phyloP scores from a whole-genome alignment of 805 yeast genomes.

The Metschnikowia lochheadii region DNA sequence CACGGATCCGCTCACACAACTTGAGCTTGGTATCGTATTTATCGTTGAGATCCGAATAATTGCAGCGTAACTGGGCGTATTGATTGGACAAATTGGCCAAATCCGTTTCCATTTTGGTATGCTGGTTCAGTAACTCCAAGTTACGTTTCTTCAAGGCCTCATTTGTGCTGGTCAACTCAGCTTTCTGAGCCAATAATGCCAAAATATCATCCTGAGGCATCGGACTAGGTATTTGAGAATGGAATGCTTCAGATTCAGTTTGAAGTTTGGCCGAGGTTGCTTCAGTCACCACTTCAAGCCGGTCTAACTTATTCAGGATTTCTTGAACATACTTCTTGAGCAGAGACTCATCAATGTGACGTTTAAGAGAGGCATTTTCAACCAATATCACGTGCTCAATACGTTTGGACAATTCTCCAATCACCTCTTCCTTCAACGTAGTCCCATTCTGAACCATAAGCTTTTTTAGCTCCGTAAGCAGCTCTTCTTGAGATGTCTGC shows the following conservation, averaged over 20 bases:
- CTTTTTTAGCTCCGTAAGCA: not conserved
- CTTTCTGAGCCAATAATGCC: not conserved
- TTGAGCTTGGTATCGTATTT: conserved; percentile 23
- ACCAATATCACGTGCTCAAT: not conserved
- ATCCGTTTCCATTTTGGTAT: conserved; percentile 34
- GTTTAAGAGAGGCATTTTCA: not conserved
- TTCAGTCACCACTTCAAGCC: not conserved
- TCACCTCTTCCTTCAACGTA: not conserved
- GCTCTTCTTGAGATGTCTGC: not conserved
- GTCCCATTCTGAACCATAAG: not conserved
- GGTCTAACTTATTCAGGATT: not conserved
- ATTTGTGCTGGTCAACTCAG: not conserved
- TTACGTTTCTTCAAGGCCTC: conserved; percentile 1
- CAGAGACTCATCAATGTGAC: not conserved
- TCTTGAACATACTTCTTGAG: not conserved
- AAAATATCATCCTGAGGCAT: not conserved
- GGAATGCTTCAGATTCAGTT: not conserved
- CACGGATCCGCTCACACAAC: conserved; percentile 21
- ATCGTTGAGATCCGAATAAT: conserved; percentile 19
- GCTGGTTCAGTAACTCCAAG: not conserved
- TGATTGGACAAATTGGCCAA: conserved; percentile 63
- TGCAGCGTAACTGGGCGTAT: conserved; percentile 61
- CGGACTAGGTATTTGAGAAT: too few relatives aligned
- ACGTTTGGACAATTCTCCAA: not conserved
- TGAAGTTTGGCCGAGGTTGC: not conserved